Percentiles rank a stretch among this genome's conserved stretches.
Conservation (phyloP, 352 stramenopile genomes). For the Phytophthora kernoviae region DNA sequence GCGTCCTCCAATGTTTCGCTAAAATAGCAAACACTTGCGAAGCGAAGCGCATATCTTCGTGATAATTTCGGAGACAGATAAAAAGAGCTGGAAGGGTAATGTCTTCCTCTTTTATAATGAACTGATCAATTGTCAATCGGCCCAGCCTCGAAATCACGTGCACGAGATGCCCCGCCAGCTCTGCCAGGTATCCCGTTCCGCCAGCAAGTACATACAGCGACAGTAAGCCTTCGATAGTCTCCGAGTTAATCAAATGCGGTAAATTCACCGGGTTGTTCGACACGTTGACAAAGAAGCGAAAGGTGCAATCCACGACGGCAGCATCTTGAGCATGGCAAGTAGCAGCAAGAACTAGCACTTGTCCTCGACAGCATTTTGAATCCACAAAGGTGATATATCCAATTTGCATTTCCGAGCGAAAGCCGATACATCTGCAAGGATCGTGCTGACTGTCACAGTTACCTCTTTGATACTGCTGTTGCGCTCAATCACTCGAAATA, state of each 20-base stretch:
- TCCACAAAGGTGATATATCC: constrained; percentile 57
- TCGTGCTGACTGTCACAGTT: constrained; percentile 46
- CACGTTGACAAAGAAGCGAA: constrained; percentile 66
- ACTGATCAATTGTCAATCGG: constrained; percentile 43
- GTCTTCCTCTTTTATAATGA: constrained; percentile 53
- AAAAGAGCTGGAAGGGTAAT: constrained; percentile 66
- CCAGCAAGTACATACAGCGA: constrained; percentile 52
- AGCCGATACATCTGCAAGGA: constrained; percentile 74
- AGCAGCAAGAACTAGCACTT: constrained; percentile 49
- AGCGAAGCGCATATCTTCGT: constrained; percentile 46
- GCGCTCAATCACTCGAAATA: constrained; percentile 65
- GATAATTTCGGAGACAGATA: constrained; percentile 61
- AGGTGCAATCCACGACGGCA: constrained; percentile 41
- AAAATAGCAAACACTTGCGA: constrained; percentile 68
- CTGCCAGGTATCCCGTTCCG: constrained; percentile 26
- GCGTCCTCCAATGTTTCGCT: constrained; percentile 48
- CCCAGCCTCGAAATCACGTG: constrained; percentile 50
- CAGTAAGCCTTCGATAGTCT: constrained; percentile 67
- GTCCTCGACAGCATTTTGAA: constrained; percentile 33
- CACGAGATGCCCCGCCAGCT: constrained; percentile 45
- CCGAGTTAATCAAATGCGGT: constrained; percentile 50
- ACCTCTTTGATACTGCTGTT: constrained; percentile 61
- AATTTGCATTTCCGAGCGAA: constrained; percentile 63
- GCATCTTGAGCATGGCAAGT: constrained; percentile 35
- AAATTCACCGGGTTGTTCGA: constrained; percentile 56